These are phyloP conservation scores for Chaetothyriales sp. DNA, from an alignment of 2,329 filamentous ascomycete species.

Conservation along the genomic window DNA sequence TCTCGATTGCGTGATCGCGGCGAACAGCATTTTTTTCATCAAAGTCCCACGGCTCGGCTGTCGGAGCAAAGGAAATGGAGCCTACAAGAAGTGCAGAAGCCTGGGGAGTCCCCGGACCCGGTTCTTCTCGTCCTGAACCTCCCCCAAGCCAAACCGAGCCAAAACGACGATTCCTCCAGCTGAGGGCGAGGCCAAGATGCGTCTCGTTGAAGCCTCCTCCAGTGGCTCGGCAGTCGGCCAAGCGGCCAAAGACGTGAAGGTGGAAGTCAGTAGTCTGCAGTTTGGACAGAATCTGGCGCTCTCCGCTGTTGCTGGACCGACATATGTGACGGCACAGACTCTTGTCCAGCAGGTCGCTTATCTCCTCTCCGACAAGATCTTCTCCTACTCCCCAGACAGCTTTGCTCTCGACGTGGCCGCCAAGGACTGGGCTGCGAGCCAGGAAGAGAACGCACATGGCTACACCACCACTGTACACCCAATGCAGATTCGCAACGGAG, in stretches of 20 bases:
- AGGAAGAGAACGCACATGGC: constrained; percentile 66
- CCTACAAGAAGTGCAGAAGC: not conserved
- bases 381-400: constrained; percentile 85
- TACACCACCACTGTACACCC: constrained; percentile 62
- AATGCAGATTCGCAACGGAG: constrained; percentile 76
- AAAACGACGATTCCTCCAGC: not conserved
- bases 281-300: constrained; percentile 39
- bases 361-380: constrained; percentile 89
- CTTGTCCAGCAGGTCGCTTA: constrained; percentile 95
- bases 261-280: constrained; percentile 24
- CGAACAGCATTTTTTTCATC: not conserved
- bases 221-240: constrained; percentile 16
- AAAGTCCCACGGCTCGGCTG: not conserved
- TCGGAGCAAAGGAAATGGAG: not conserved
- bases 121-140: not conserved
- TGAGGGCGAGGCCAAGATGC: not conserved
- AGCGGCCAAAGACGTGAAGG: constrained; percentile 15
- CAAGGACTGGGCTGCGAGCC: constrained; percentile 55
- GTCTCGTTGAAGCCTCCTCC: constrained; percentile 11
- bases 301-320: constrained; percentile 60
- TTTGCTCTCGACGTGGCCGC: constrained; percentile 81
- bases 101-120: not conserved
- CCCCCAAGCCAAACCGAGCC: not conserved
- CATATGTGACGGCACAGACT: constrained; percentile 83
- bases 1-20: not conserved